Base-by-base conservation (phyloP, 208 protist species). In the Strigomonas galati region DNA sequence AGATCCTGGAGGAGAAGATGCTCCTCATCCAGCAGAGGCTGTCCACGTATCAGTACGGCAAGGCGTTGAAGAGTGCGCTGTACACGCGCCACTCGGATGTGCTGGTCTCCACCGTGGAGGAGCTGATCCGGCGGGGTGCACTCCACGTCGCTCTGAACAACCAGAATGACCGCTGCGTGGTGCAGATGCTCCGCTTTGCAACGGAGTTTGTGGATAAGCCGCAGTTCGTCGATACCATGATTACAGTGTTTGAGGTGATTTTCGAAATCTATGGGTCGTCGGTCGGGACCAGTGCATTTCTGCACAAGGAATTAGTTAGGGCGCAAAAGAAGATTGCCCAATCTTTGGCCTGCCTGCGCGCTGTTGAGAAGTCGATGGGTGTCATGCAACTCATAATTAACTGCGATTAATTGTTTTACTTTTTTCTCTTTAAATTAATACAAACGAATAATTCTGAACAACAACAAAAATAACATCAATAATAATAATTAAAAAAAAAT, bases 381-480 rank as follows among this genome's bases (percentile, higher is more conserved):
- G 78, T 92, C 46, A 92, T 95, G 89, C 84, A 95, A 71, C 66
- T 92, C 48, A 89, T 94, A 43, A 82, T 91, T 26, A 81, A 91
- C 48, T 70, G 66, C 14, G 79, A 71, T 51, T 85, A 71, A 69
- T 7, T 1, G 24, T 53, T 17, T n/a, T n/a, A n/a, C n/a, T n/a
- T n/a, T n/a, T n/a, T n/a, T n/a, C n/a, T n/a, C n/a, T n/a, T n/a
- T n/a, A n/a, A n/a, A n/a, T 53, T 17, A 52, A 35, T 53, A 57
- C 46, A 32, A 27, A 31, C 30, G 28, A 6, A 10, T 1, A 62
- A 37, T 9, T n/a, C n/a, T n/a, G n/a, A 46, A 27, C 31, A 61
- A 49, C 0, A 3, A 46, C 1, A n/a, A 30, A 37, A 0, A 57
- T 5, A 57, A 56, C 0, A n/a, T 37, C 23, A 51, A 40, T 14